Evolutionary conservation across 2,329 filamentous ascomycete genomes (phyloP).

Genomic region (Xylariaceae sp.): DNA sequence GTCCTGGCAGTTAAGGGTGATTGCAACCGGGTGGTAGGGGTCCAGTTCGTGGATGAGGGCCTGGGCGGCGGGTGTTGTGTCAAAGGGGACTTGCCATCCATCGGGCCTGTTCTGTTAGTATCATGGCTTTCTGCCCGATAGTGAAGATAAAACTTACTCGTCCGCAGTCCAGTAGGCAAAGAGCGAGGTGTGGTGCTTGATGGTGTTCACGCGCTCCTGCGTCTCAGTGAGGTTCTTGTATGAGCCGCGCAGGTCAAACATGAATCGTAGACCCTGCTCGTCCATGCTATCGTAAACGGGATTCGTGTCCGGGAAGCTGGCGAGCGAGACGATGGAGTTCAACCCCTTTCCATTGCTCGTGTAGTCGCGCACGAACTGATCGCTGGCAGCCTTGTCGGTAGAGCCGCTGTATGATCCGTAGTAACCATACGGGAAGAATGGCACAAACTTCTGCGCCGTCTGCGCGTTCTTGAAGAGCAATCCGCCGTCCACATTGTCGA

Average conservation of each 20-base stretch:
- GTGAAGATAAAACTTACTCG: slow-evolving; percentile 32
- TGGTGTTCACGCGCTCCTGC: slow-evolving; percentile 35
- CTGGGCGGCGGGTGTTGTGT: slow-evolving; percentile 35
- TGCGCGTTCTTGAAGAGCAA: slow-evolving; percentile 36
- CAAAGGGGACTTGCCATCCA: slow-evolving; percentile 50
- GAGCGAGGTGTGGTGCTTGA: slow-evolving; percentile 37
- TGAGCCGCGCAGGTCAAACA: slow-evolving; percentile 42
- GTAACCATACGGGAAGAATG: slow-evolving; percentile 42
- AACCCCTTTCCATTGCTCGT: slow-evolving; percentile 36
- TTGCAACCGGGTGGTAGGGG: slow-evolving; percentile 55
- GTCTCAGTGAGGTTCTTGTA: slow-evolving; percentile 42
- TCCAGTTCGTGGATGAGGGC: slow-evolving; percentile 45
- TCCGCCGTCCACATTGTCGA: slow-evolving; percentile 43
- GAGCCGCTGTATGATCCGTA: slow-evolving; percentile 39
- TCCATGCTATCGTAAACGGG: slow-evolving; percentile 39
- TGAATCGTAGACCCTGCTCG: slow-evolving; percentile 36
- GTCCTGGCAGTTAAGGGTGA: slow-evolving; percentile 57
- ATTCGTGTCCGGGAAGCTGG: slow-evolving; percentile 35
- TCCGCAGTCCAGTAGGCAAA: slow-evolving; percentile 45
- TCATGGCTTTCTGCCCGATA: not conserved
- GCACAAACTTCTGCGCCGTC: slow-evolving; percentile 35
- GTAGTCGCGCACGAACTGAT: slow-evolving; percentile 38
- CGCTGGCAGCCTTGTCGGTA: slow-evolving; percentile 21
- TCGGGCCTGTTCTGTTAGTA: slow-evolving; percentile 39
- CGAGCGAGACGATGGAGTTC: slow-evolving; percentile 42